Percentiles rank a stretch among this genome's conserved stretches.
phyloP scores from a whole-genome alignment of 352 stramenopile genomes.

The Globisporangium nunn region DNA sequence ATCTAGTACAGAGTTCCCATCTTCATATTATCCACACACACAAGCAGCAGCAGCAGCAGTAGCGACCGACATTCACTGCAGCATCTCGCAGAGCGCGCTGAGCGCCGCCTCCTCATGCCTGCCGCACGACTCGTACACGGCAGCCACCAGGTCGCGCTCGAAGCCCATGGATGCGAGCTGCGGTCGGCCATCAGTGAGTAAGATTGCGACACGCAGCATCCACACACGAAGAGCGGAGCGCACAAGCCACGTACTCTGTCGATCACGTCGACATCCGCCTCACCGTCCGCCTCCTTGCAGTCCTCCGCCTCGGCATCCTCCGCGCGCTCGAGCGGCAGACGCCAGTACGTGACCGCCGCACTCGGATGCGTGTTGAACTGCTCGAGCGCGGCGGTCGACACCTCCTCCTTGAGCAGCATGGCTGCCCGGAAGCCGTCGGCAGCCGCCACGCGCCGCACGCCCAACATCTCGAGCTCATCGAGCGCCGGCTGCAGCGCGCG shows the following conservation, averaged over 20 bases:
- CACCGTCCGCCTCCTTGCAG: not conserved
- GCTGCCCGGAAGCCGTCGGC: slow-evolving; percentile 40
- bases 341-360: slow-evolving; percentile 27
- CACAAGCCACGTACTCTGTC: not conserved
- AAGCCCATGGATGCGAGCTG: slow-evolving; percentile 64
- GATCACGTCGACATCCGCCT: not conserved
- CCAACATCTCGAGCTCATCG: slow-evolving; percentile 16
- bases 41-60: not conserved
- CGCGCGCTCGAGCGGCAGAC: slow-evolving; percentile 2
- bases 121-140: slow-evolving; percentile 57
- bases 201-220: too few relatives aligned
- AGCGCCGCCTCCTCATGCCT: slow-evolving; percentile 44
- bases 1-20: slow-evolving; percentile 23
- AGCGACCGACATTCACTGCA: slow-evolving; percentile 5
- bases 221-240: not conserved
- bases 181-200: slow-evolving; percentile 1
- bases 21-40: not conserved
- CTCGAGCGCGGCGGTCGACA: slow-evolving; percentile 25
- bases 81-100: slow-evolving; percentile 50
- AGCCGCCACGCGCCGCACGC: slow-evolving; percentile 8
- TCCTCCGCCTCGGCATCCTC: not conserved
- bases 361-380: slow-evolving; percentile 42
- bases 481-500: slow-evolving; percentile 17
- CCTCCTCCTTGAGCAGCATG: slow-evolving; percentile 39
- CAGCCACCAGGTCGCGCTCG: slow-evolving; percentile 31